Conservation (phyloP, 257 asterid species). For the Jacaranda copaia region DNA sequence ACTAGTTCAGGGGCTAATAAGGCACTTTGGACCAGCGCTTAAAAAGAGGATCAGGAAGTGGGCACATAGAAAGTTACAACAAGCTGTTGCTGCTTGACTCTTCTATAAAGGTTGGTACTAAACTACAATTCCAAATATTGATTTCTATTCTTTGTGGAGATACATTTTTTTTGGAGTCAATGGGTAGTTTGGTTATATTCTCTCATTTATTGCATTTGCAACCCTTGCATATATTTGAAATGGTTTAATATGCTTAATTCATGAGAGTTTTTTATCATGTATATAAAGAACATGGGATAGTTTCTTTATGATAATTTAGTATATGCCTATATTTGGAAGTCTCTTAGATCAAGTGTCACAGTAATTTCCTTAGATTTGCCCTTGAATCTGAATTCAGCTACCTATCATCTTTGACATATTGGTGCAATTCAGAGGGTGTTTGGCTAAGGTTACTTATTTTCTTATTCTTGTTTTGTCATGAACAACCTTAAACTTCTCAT, state of each 20-base stretch:
- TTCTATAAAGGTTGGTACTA: conserved; percentile 47
- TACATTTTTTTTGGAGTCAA: no score
- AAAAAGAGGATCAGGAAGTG: conserved; percentile 92
- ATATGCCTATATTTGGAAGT: not conserved
- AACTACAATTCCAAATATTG: not conserved
- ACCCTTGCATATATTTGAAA: not conserved
- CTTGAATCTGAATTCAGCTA: no score
- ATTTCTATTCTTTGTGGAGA: no score
- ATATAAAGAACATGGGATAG: no score
- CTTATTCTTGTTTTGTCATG: not conserved
- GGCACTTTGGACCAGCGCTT: conserved; percentile 67
- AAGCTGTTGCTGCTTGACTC: conserved; percentile 81
- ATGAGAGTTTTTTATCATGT: not conserved
- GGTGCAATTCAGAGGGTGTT: no score
- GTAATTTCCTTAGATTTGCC: no score
- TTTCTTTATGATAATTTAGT: not conserved
- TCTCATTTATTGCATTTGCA: not conserved
- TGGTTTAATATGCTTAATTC: not conserved
- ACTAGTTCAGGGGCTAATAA: no score
- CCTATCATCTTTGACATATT: no score
- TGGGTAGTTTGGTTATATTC: not conserved
- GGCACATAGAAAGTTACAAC: conserved; percentile 83
- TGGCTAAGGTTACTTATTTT: not conserved
- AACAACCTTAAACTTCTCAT: not conserved
- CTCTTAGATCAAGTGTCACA: not conserved